Base-by-base conservation (phyloP, 1,139 yeast species). In the Tardiomyces depauwii region DNA sequence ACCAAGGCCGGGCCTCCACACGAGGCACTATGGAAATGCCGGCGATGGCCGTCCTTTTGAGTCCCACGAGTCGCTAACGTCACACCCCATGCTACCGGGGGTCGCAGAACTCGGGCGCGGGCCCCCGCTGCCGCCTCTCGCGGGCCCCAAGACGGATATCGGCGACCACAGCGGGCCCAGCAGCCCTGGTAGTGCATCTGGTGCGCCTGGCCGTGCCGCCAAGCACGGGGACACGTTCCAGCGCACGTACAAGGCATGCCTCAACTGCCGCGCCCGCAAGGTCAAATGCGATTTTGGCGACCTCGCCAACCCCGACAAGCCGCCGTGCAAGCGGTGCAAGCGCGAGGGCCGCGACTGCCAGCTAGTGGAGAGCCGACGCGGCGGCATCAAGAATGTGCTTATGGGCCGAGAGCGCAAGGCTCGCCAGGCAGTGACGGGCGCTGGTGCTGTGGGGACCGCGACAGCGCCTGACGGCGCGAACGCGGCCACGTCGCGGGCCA, bases 231-330 rank as follows among this genome's bases (percentile, higher is more conserved):
- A 30, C 5, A 5, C 36, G 50, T 77, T 71, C 59, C 72, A 71
- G 53, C 65, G 96, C 50, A 80, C 82, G 53, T 88, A 84, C 62
- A 74, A 78, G 50, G 96, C 96, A 0, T 88, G 96, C 58, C 66
- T 83, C 45, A 84, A 80, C 63, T 88, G 96, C 62, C 73, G 95
- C 13, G 76, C 80, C 10, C 74, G 94, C 38, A 88, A 88, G 58
- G 86, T 85, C 43, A 80, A 81, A 58, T 88, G 96, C 66, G 94
- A 86, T 57, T 65, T 87, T 53, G 95, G 95, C 1, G 78, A 81
- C 2, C 77, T 80, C 12, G 82, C 80, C 48, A 73, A 72, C 48
- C 95, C 95, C 0, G 71, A 73, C 45, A 80, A 78, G 9, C 94
- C 94, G 6, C 93, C 93, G 18, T 89, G 97, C 71, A 82, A 79